Conservation (phyloP, 23 red algal genomes). For the Chondrus crispus region DNA sequence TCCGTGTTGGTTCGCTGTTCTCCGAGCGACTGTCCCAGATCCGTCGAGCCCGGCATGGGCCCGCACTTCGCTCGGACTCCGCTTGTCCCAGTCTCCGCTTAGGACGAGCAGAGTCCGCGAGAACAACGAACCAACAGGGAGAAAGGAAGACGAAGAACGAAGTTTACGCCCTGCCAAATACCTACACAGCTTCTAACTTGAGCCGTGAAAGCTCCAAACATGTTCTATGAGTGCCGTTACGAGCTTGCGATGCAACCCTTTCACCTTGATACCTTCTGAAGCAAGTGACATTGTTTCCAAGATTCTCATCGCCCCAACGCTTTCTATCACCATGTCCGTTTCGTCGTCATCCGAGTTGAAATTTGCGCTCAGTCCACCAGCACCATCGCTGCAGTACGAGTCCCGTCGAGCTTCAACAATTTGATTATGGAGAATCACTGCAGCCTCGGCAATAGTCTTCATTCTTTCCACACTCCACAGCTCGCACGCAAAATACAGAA, state of each 20-base stretch:
- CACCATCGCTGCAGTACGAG: background rate
- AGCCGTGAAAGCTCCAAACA: background rate
- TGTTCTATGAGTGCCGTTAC: background rate
- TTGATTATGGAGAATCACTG: conserved; percentile 26
- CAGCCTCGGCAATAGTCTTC: background rate
- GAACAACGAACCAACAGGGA: too few species aligned
- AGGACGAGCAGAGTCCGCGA: too few species aligned
- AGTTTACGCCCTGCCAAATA: too few species aligned
- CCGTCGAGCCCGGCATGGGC: too few species aligned
- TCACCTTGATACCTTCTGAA: background rate
- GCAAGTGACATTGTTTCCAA: too few species aligned
- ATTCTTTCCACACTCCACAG: conserved; percentile 31
- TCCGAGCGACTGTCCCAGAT: too few species aligned
- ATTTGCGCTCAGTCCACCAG: background rate
- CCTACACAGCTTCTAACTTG: background rate
- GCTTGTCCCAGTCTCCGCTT: too few species aligned
- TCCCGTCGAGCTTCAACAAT: conserved; percentile 21
- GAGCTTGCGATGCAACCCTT: background rate
- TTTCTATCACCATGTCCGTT: background rate
- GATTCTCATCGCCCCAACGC: too few species aligned
- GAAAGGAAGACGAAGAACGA: too few species aligned
- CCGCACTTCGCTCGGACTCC: too few species aligned
- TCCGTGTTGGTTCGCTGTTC: too few species aligned
- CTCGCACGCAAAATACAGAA: background rate
- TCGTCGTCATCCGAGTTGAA: background rate